Percentiles rank a stretch among this genome's conserved stretches.
phyloP scores from a whole-genome alignment of 2,329 filamentous ascomycete genomes.

The Pseudofabraea citricarpa region DNA sequence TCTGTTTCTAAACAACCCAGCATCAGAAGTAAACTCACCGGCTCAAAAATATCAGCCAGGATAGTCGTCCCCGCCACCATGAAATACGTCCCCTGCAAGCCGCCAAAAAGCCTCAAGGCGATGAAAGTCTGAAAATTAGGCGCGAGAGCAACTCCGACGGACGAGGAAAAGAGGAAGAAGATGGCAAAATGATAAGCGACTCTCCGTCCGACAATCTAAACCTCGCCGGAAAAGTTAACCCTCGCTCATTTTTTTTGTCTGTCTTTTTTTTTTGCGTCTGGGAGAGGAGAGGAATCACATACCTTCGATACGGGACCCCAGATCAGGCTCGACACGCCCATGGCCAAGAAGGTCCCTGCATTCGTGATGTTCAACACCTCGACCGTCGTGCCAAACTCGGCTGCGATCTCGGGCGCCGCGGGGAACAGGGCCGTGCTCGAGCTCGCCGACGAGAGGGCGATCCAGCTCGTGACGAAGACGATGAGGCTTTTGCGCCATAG shows the following conservation, averaged over 20 bases:
- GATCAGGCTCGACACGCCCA: constrained; percentile 10
- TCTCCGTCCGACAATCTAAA: constrained; percentile 8
- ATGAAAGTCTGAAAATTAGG: constrained; percentile 8
- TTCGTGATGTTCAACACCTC: constrained; percentile 18
- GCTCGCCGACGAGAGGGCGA: constrained; percentile 35
- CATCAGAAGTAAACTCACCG: constrained; percentile 6
- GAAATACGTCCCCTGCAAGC: constrained; percentile 11
- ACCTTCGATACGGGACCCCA: constrained; percentile 8
- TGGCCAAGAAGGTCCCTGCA: constrained; percentile 9
- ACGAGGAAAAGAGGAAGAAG: constrained; percentile 8
- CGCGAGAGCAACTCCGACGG: constrained; percentile 7
- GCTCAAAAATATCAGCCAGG: constrained; percentile 11
- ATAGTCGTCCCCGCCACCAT: constrained; percentile 12
- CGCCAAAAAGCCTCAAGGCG: constrained; percentile 7
- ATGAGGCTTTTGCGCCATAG: constrained; percentile 36
- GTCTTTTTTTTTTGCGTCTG: no score
- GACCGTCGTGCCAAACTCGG: constrained; percentile 30
- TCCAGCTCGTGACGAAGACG: constrained; percentile 36
- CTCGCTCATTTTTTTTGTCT: no score
- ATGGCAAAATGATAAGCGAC: constrained; percentile 7
- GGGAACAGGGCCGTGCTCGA: constrained; percentile 36
- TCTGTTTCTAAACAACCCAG: constrained; percentile 18
- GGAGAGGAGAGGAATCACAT: no score
- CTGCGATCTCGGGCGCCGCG: constrained; percentile 34
- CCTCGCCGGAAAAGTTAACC: background rate